Base-by-base conservation (phyloP, 106 monocot genomes). In the Acorus calamus region DNA sequence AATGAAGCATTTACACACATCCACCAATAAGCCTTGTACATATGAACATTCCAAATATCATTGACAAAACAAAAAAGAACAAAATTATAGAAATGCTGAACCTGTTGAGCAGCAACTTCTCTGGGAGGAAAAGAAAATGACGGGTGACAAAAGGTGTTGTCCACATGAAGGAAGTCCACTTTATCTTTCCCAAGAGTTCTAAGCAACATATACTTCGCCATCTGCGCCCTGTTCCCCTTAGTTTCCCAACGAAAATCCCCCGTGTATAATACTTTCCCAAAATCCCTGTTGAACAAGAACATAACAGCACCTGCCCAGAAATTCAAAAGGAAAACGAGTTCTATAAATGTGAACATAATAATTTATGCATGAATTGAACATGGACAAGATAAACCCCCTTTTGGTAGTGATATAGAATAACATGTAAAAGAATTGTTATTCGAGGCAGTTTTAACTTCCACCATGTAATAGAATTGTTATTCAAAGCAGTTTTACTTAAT, bases 181-280 rank as follows among this genome's bases (percentile, higher is more conserved):
- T 56, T 79, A 50, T 87, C 79, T 57, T 75, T 84, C n/a, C 66
- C 60, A 7, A 93, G 80, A 69, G 76, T 71, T 49, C 66, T 68
- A 41, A 83, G 69, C 49, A 93, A 74, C 12, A 63, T 60, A 59
- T 83, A 69, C 63, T 74, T 82, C 13, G 66, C 87, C 61, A 71
- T 4, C 46, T 71, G 54, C 6, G 85, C 82, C 69, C 82, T 85
- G 46, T 76, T 66, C 50, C 69, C 66, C 5, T 6, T 71, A 3
- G 53, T 0, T 68, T 93, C 92, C 92, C 92, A 93, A 8, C 88
- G 85, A 73, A 88, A 88, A 62, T 93, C 92, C 14, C 92, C 92
- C 11, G 85, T 93, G 65, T 85, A 77, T 9, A 93, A 74, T 3
- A 88, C 66, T 61, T 75, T 76, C 71, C 92, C 87, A 60, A 92